Evolutionary conservation across 108 stramenopile species (phyloP).

Genomic region (Epithemia pelagica): DNA sequence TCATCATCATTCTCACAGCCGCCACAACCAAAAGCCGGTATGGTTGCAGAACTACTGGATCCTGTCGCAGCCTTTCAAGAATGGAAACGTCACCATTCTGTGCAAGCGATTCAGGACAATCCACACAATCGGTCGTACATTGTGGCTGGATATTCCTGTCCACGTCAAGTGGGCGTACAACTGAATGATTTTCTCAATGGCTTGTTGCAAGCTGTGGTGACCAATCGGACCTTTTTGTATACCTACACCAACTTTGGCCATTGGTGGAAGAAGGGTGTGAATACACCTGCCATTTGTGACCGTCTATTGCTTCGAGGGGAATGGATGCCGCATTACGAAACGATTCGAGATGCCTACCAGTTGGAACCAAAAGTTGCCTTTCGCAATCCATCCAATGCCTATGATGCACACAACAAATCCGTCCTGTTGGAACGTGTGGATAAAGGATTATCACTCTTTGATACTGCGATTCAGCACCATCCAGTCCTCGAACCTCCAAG

Average conservation of each 20-base stretch:
- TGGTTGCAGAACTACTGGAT: too few relatives aligned
- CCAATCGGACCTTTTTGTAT: constrained; percentile 22
- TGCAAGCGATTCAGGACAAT: not conserved
- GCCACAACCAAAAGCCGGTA: too few relatives aligned
- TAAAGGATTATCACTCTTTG: not conserved
- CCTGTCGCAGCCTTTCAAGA: not conserved
- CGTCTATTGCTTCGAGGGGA: constrained; percentile 3
- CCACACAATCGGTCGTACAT: constrained; percentile 2
- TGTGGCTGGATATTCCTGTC: constrained; percentile 17
- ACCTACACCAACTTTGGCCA: constrained; percentile 8
- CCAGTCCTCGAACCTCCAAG: too few relatives aligned
- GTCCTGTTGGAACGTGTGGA: not conserved
- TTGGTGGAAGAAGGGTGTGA: not conserved
- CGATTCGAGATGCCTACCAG: constrained; percentile 12
- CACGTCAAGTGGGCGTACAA: constrained; percentile 16
- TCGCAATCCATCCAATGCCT: not conserved
- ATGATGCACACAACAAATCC: not conserved
- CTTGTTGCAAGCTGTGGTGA: constrained; percentile 16
- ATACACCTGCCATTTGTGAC: constrained; percentile 5
- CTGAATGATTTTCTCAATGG: constrained; percentile 18
- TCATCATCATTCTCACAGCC: too few relatives aligned
- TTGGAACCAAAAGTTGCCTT: not conserved
- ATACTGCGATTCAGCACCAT: too few relatives aligned
- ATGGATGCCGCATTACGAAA: constrained; percentile 17
- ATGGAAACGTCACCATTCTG: not conserved